phyloP scores from a whole-genome alignment of 306 rosid genomes.

The Quercus cerris region DNA sequence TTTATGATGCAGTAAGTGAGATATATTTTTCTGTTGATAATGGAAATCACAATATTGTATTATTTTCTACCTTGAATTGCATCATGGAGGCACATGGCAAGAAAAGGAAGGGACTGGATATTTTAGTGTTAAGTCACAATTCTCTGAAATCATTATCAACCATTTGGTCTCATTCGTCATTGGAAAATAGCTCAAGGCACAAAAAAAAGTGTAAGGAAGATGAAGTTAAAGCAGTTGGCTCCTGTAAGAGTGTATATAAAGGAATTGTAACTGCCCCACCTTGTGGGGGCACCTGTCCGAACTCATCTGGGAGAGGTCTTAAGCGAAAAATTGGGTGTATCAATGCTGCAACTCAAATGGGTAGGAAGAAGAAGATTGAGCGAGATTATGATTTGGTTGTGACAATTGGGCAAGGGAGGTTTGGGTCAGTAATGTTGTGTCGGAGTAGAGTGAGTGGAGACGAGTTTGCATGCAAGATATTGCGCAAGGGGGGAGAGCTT shows the following conservation, averaged over 20 bases:
- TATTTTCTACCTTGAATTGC: background rate
- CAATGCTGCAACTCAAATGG: background rate
- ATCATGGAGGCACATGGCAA: slow-evolving; percentile 1
- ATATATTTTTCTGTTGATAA: background rate
- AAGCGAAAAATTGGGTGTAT: slow-evolving; percentile 3
- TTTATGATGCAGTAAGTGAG: background rate
- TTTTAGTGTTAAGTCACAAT: background rate
- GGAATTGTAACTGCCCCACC: slow-evolving; percentile 4
- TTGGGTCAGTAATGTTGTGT: slow-evolving; percentile 7
- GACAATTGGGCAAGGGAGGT: slow-evolving; percentile 1
- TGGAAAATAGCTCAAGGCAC: background rate
- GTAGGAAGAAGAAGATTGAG: slow-evolving; percentile 2
- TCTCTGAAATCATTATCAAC: background rate
- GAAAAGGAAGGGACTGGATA: background rate
- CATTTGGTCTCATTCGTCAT: background rate
- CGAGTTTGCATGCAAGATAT: background rate
- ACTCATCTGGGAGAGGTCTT: background rate
- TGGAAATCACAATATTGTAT: background rate
- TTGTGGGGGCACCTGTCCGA: background rate
- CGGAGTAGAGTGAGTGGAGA: background rate
- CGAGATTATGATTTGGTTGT: slow-evolving; percentile 3
- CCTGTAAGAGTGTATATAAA: background rate
- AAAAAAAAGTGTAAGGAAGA: slow-evolving; percentile 5
- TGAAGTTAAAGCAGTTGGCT: background rate
- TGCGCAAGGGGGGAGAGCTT: background rate